Evolutionary conservation across 768 basidiomycete genomes (phyloP), one percentile per base, ranked within the genome.

Genomic region (Amylocystis lapponica): DNA sequence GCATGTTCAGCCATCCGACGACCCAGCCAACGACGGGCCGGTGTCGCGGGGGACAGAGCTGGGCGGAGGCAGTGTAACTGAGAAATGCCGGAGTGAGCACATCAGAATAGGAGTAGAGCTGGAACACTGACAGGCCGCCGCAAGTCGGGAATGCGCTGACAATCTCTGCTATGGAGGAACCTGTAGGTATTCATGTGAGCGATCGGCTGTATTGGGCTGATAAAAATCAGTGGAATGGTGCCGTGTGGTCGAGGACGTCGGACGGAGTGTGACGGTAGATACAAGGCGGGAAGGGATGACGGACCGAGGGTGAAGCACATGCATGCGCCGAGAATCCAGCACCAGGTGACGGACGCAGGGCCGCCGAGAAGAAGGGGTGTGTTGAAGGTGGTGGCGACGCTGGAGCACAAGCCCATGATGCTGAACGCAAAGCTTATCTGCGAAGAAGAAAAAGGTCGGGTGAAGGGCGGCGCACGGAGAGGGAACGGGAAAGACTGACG

Each of bases 1-100:
- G 75, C 31, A 88, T 79, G 57, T 91, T 91, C 33, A 91, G 71
- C 86, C 86, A 88, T 37, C 86, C 86, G 14, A 87, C 85, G 9
- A 85, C 63, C 83, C 83, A 86, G 22, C 83, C 84, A 27, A 86
- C 84, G 57, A 67, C 76, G 29, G 85, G 78, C 39, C 85, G 77
- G 54, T 84, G 72, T 43, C 61, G 72, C 50, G 67, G 72, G 0
- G 85, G 86, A 5, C 79, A 78, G 8, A 86, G 65, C 55, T 79
- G 78, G n/a, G 84, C 83, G 21, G 85, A 86, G 3, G 86, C 86
- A n/a, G 84, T 85, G 52, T 87, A 87, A 51, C 81, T 84, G 41
- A 8, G 26, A 27, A 19, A 39, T 22, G 30, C 20, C 41, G 7
- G 6, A 31, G 38, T 22, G 0, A 10, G 26, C 3, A 23, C 11